Conservation (phyloP, 768 basidiomycete genomes). For the Auricularia heimuer region DNA sequence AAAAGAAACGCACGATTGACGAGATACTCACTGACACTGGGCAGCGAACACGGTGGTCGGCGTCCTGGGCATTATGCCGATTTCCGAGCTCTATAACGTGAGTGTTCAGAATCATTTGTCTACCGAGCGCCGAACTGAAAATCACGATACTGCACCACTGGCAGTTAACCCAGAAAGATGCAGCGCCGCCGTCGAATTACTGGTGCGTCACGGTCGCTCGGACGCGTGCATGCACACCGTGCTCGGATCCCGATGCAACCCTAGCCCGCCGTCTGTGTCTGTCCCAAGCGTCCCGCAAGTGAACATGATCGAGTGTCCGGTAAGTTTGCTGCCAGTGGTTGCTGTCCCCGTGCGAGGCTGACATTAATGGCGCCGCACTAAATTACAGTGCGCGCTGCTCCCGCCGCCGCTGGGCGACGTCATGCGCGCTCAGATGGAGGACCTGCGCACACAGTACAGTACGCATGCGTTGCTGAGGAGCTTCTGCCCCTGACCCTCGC, state of each 20-base stretch:
- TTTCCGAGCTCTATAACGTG: conserved; percentile 6
- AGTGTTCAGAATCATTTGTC: not conserved
- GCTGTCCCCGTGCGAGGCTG: too few relatives aligned
- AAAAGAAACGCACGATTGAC: not conserved
- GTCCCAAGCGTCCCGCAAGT: too few relatives aligned
- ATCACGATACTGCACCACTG: not conserved
- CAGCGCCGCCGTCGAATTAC: too few relatives aligned
- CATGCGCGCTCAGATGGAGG: conserved; percentile 8
- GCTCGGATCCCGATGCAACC: too few relatives aligned
- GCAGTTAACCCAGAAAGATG: conserved; percentile 3
- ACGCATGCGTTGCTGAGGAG: not conserved
- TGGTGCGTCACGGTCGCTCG: too few relatives aligned
- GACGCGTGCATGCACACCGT: not conserved
- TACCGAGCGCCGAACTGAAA: not conserved
- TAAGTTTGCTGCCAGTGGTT: too few relatives aligned
- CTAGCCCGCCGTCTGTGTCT: too few relatives aligned
- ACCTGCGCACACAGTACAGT: conserved; percentile 5
- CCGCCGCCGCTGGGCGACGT: conserved; percentile 6
- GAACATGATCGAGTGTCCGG: too few relatives aligned
- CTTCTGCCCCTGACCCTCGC: not conserved
- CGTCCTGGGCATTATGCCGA: conserved; percentile 1
- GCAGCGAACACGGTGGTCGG: conserved; percentile 6
- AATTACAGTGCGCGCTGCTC: conserved; percentile 7
- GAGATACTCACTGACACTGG: not conserved
- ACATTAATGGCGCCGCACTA: not conserved